Evolutionary conservation across 2,329 filamentous ascomycete genomes (phyloP).

Genomic region (Ascochyta clinopodiicola): DNA sequence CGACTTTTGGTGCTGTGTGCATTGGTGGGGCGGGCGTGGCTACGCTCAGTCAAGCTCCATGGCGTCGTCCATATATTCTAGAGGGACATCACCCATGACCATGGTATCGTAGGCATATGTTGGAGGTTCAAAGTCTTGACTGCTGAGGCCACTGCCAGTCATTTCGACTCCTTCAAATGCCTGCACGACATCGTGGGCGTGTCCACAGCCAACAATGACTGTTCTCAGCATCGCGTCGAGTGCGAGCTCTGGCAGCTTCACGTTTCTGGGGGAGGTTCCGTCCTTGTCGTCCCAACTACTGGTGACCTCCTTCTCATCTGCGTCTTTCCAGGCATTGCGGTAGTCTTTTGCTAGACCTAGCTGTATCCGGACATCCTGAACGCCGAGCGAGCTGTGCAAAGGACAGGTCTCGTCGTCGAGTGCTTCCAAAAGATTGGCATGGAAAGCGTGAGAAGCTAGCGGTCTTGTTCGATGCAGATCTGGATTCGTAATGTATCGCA

Average conservation of each 20-base stretch:
- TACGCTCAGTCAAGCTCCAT: slow-evolving; percentile 42
- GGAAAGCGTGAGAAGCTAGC: slow-evolving; percentile 62
- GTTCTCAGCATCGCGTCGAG: slow-evolving; percentile 64
- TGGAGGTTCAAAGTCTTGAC: slow-evolving; percentile 31
- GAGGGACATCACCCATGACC: slow-evolving; percentile 33
- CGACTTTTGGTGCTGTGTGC: background rate
- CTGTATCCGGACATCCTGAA: slow-evolving; percentile 62
- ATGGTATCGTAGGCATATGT: slow-evolving; percentile 13
- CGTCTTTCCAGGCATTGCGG: slow-evolving; percentile 75
- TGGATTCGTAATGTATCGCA: slow-evolving; percentile 44
- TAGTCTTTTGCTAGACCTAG: slow-evolving; percentile 72
- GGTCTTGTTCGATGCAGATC: slow-evolving; percentile 29
- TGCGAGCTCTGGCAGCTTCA: slow-evolving; percentile 65
- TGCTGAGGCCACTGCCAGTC: slow-evolving; percentile 20
- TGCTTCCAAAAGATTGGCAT: slow-evolving; percentile 71
- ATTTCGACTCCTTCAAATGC: slow-evolving; percentile 6
- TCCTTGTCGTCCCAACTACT: slow-evolving; percentile 26
- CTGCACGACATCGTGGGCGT: slow-evolving; percentile 57
- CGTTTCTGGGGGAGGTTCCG: slow-evolving; percentile 31
- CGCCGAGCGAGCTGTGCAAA: slow-evolving; percentile 63
- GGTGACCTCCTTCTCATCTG: slow-evolving; percentile 53
- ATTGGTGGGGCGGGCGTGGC: background rate
- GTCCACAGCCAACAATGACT: slow-evolving; percentile 66
- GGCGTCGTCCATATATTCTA: slow-evolving; percentile 45
- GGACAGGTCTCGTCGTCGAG: slow-evolving; percentile 65